Conservation (phyloP, 345 rosid species). For the Populus euphratica region DNA sequence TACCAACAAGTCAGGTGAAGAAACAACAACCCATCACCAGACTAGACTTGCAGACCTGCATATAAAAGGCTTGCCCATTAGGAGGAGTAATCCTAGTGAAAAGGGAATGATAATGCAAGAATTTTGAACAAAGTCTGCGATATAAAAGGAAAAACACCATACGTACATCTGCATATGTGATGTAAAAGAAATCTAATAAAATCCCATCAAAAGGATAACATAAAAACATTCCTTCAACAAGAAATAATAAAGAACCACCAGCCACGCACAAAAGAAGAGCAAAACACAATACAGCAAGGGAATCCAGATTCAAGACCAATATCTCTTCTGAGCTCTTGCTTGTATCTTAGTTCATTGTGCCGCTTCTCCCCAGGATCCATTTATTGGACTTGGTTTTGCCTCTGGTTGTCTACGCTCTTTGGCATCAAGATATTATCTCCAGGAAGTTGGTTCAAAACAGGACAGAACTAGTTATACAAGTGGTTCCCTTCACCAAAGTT, state of each 20-base stretch:
- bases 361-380: slow-evolving; percentile 69
- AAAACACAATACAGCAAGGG: neutral
- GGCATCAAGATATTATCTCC: neutral
- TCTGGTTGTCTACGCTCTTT: neutral
- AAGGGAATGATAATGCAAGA: slow-evolving; percentile 55
- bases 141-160: neutral
- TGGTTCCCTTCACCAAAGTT: neutral
- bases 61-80: slow-evolving; percentile 57
- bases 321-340: slow-evolving; percentile 64
- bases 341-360: slow-evolving; percentile 56
- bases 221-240: neutral
- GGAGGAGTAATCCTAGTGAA: slow-evolving; percentile 56
- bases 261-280: neutral
- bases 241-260: neutral
- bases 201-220: neutral
- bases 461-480: neutral
- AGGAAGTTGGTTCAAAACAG: neutral
- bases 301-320: slow-evolving; percentile 21
- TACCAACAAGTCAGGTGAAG: slow-evolving; percentile 60
- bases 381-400: neutral
- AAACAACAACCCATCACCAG: slow-evolving; percentile 71
- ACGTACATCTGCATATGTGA: neutral
- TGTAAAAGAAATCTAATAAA: neutral
- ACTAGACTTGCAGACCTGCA: slow-evolving; percentile 56
- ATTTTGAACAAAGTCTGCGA: slow-evolving; percentile 57